Evolutionary conservation across 2,329 filamentous ascomycete genomes (phyloP).

Genomic region (Colletotrichum tamarilloi): DNA sequence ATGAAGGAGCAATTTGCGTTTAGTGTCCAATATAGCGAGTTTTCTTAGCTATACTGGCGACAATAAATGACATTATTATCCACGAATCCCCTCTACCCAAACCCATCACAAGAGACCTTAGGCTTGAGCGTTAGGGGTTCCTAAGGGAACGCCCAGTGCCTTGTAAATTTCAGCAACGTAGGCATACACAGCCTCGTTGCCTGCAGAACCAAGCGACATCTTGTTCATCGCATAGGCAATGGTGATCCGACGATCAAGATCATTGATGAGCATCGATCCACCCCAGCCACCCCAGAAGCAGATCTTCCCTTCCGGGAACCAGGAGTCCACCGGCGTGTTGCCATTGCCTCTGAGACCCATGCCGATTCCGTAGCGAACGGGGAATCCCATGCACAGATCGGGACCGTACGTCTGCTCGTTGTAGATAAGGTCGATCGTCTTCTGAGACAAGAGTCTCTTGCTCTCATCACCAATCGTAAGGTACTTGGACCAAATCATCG

Average conservation of each 20-base stretch:
- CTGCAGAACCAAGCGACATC: constrained; percentile 42
- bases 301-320: constrained; percentile 46
- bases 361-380: constrained; percentile 55
- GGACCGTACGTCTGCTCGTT: constrained; percentile 53
- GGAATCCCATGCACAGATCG: constrained; percentile 50
- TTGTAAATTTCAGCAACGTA: constrained; percentile 28
- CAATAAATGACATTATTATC: too few relatives aligned
- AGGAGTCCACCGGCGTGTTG: constrained; percentile 39
- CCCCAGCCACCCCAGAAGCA: constrained; percentile 59
- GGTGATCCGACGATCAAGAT: constrained; percentile 53
- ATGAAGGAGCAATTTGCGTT: too few relatives aligned
- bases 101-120: too few relatives aligned
- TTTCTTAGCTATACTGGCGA: too few relatives aligned
- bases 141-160: constrained; percentile 11
- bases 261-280: constrained; percentile 55
- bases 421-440: constrained; percentile 57
- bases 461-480: constrained; percentile 37
- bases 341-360: constrained; percentile 48
- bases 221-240: constrained; percentile 59
- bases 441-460: constrained; percentile 49
- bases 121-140: too few relatives aligned
- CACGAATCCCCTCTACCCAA: too few relatives aligned
- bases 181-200: not conserved
- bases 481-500: constrained; percentile 50
- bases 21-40: too few relatives aligned